Base-by-base conservation (phyloP, 441 rosid genomes). In the Croton laevigatus region DNA sequence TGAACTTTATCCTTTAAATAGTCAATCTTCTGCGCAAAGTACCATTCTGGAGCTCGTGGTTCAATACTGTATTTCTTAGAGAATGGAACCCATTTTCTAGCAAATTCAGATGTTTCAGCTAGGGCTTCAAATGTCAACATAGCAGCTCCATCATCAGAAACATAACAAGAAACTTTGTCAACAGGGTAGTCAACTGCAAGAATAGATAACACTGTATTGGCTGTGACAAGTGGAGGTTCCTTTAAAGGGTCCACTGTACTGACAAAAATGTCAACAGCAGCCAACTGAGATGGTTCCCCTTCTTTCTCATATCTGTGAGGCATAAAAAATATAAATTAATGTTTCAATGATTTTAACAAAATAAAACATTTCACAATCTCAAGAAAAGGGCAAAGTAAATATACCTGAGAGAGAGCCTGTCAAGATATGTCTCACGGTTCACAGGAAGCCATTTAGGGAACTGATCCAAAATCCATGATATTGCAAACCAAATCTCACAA, bases 381-480 rank as follows among this genome's bases (percentile, higher is more conserved):
- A 71, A 51, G 51, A 20, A 13, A 38, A 59, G n/a, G 19, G n/a
- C 8, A 59, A 42, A 58, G n/a, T 11, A 59, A 52, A 58, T 16
- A 27, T 78, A 82, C 85, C 85, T 75, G 37, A 77, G 70, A 51
- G 85, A 52, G 38, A 82, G 80, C 52, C 83, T 76, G 66, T 80
- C 85, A 0, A 82, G 83, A 73, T 82, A 80, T 17, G 85, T 82
- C 73, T 82, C 78, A 5, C 85, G 83, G 69, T 78, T 76, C 67
- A 82, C 82, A 51, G 85, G 85, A 17, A 82, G 65, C 85, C 85
- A 82, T 73, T 82, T 82, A 14, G 85, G 85, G 57, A 82, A 73
- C 69, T 82, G 83, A 73, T 82, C 85, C 65, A 82, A 62, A 59
- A 82, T 73, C 85, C 83, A 82, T 14, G 85, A 77, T 54, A 80